Evolutionary conservation across 257 asterid genomes (phyloP).

Genomic region (Catharanthus roseus): DNA sequence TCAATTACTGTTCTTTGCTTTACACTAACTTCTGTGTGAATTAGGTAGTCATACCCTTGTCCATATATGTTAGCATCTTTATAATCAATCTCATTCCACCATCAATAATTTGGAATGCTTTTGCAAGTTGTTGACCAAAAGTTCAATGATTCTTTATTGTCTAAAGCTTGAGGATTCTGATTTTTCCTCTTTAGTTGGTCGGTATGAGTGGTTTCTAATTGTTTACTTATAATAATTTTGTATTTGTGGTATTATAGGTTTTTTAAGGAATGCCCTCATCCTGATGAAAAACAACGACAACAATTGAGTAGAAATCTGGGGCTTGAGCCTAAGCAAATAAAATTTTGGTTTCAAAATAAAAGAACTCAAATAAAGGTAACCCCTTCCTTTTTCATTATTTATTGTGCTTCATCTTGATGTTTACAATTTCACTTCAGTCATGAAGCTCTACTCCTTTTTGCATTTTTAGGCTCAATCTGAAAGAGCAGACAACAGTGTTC

Average conservation of each 20-base stretch:
- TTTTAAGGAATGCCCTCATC: conserved; percentile 54
- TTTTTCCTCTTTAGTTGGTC: background rate
- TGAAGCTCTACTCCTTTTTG: background rate
- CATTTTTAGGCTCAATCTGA: conserved; percentile 43
- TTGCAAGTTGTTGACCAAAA: background rate
- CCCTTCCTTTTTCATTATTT: background rate
- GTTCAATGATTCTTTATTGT: background rate
- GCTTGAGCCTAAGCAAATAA: conserved; percentile 55
- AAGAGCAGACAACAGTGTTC: conserved; percentile 43
- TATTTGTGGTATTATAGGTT: conserved; percentile 30
- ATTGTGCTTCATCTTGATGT: background rate
- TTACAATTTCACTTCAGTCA: background rate
- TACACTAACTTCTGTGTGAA: background rate
- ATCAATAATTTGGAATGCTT: background rate
- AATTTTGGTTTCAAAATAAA: conserved; percentile 76
- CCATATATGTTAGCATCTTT: background rate
- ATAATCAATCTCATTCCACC: background rate
- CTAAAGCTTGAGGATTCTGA: background rate
- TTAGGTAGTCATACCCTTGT: background rate
- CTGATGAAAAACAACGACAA: conserved; percentile 49
- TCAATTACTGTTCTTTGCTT: background rate
- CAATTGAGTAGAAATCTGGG: conserved; percentile 46
- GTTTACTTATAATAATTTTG: background rate
- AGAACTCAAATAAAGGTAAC: conserved; percentile 53
- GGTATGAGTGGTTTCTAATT: background rate